These are phyloP conservation scores for Quercus dentata DNA, from an alignment of 306 rosid genomes.

Conservation along the genomic window DNA sequence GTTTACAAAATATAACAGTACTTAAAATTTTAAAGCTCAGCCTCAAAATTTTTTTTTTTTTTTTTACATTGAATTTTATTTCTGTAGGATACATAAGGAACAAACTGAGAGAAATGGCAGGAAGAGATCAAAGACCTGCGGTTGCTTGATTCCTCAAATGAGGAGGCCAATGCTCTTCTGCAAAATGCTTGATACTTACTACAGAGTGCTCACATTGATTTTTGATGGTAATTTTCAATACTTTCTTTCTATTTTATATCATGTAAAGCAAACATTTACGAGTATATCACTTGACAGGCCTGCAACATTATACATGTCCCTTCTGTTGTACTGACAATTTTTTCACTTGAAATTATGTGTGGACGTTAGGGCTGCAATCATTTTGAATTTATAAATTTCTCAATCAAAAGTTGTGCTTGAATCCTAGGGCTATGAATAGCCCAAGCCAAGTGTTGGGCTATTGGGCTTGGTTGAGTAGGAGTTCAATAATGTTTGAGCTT, in stretches of 20 bases:
- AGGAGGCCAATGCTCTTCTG: constrained; percentile 61
- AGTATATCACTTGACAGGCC: background rate
- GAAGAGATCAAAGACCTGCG: constrained; percentile 69
- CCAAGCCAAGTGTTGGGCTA: background rate
- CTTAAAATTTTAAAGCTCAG: background rate
- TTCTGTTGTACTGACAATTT: background rate
- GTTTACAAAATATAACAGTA: constrained; percentile 9
- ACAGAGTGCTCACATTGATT: constrained; percentile 45
- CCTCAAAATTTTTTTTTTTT: background rate
- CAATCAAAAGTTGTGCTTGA: background rate
- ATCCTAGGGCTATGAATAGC: background rate
- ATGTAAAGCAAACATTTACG: background rate
- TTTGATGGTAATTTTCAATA: constrained; percentile 29
- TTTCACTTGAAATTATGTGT: background rate
- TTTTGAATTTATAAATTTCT: background rate
- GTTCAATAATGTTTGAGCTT: background rate
- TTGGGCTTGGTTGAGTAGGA: background rate
- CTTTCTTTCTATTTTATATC: background rate
- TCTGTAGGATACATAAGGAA: constrained; percentile 68
- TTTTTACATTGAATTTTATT: background rate
- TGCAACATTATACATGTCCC: background rate
- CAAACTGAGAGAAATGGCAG: constrained; percentile 72
- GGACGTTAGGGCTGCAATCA: background rate
- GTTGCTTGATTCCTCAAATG: constrained; percentile 67
- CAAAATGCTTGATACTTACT: constrained; percentile 65